phyloP scores from a whole-genome alignment of 2,329 filamentous ascomycete genomes.

The Lasiodiplodia sp. region DNA sequence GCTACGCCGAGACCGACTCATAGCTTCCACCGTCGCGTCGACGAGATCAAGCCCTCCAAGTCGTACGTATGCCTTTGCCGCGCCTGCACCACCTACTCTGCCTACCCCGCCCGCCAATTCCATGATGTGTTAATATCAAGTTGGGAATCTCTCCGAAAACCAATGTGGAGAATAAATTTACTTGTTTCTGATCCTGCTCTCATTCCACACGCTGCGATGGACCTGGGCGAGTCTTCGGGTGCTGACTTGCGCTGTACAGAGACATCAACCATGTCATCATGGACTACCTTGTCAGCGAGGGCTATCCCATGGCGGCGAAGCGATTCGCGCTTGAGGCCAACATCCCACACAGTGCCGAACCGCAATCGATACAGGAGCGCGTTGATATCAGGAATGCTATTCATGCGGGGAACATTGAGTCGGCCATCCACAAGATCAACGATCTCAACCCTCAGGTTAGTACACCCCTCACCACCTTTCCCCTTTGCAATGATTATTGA shows the following conservation, averaged over 20 bases:
- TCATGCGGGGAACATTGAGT: conserved; percentile 82
- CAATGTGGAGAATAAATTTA: conserved; percentile 90
- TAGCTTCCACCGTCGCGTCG: conserved; percentile 80
- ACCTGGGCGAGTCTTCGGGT: conserved; percentile 1
- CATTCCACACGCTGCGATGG: conserved; percentile 30
- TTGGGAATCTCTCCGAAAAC: conserved; percentile 99
- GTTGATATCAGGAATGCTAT: conserved; percentile 87
- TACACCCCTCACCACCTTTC: conserved; percentile 28
- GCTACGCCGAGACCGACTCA: conserved; percentile 72
- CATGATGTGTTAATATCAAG: conserved; percentile 89
- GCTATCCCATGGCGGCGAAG: conserved; percentile 89
- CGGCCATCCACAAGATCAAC: conserved; percentile 86
- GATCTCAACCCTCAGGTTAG: conserved; percentile 90
- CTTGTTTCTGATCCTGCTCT: conserved; percentile 72
- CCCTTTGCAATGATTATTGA: conserved; percentile 85
- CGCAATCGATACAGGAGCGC: conserved; percentile 75
- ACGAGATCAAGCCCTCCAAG: conserved; percentile 86
- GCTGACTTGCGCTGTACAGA: conserved; percentile 59
- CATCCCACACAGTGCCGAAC: conserved; percentile 74
- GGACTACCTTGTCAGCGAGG: conserved; percentile 96
- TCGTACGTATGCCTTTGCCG: conserved; percentile 68
- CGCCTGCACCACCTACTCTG: conserved; percentile 41
- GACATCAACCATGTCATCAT: conserved; percentile 95
- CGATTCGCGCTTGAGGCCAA: conserved; percentile 96
- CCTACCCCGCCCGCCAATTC: conserved; percentile 38